These are phyloP conservation scores for Ceratocystis destructans DNA, from an alignment of 2,329 filamentous ascomycete species.

Conservation along the genomic window DNA sequence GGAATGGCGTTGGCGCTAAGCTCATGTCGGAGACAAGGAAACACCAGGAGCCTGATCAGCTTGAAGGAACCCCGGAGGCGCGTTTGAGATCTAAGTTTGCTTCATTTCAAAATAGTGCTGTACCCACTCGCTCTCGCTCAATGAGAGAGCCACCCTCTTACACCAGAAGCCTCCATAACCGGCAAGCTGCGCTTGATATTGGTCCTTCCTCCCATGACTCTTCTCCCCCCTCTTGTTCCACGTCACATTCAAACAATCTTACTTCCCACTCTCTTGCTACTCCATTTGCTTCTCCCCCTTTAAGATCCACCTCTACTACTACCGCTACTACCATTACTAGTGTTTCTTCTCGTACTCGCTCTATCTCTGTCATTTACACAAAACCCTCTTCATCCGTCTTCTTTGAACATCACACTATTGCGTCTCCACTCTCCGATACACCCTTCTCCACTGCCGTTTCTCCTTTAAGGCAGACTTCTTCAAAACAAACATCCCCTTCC, in stretches of 20 bases:
- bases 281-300: slow-evolving; percentile 7
- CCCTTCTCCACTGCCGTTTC: neutral
- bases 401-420: neutral
- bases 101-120: slow-evolving; percentile 13
- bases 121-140: slow-evolving; percentile 9
- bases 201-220: slow-evolving; percentile 2
- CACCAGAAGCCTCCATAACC: slow-evolving; percentile 5
- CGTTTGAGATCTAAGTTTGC: slow-evolving; percentile 9
- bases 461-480: too few species aligned
- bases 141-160: slow-evolving; percentile 13
- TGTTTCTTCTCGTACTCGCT: slow-evolving; percentile 6
- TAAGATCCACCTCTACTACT: slow-evolving; percentile 3
- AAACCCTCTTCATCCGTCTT: slow-evolving; percentile 2
- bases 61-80: slow-evolving; percentile 12
- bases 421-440: neutral
- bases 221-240: neutral
- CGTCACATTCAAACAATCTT: slow-evolving; percentile 11
- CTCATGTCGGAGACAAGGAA: slow-evolving; percentile 7
- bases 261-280: slow-evolving; percentile 13
- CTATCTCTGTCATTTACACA: slow-evolving; percentile 8
- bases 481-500: neutral
- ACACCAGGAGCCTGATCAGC: slow-evolving; percentile 18
- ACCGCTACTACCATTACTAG: neutral
- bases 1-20: slow-evolving; percentile 1
- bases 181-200: slow-evolving; percentile 7